Base-by-base conservation (phyloP, 2,329 filamentous ascomycete species). In the Cordyceps farinosa region DNA sequence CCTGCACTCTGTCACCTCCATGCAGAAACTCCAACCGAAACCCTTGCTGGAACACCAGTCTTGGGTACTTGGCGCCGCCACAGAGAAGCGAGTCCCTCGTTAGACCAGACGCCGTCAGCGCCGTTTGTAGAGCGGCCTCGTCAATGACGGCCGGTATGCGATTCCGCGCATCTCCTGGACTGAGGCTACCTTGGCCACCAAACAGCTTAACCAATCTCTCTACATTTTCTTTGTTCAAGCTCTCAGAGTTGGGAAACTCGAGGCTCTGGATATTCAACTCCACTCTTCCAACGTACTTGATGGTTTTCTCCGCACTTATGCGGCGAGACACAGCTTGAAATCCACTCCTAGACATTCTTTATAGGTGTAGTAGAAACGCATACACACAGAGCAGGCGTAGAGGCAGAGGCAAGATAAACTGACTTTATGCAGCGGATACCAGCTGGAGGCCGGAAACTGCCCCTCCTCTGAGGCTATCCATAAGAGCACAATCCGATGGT, bases 141-240 rank as follows among this genome's bases (percentile, higher is more conserved):
- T 70, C 68, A 54, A 76, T 69, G 13, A 73, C 60, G 9, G 69
- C 68, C 63, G 69, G 69, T 63, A 75, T 67, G 66, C 73, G 68
- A 67, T 75, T 74, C 50, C 61, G 52, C 36, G 73, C 34, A 64
- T 73, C 66, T 29, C 48, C 55, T 32, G 45, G 62, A 32, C 32
- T 70, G 65, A 34, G 65, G 63, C 51, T 63, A 71, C 66, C 36
- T 70, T 66, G 22, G 29, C 53, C 30, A 44, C 45, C 22, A 42
- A 48, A 63, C 70, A 73, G 50, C 70, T 66, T 32, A 62, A 53
- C 53, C 57, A 61, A 42, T 72, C 63, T 57, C 17, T 56, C 38
- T 30, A 56, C 65, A 58, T 15, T 70, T 64, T 44, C 72, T 10
- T 40, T 69, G 70, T 64, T 70, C 67, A 68, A 63, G 29, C 55